phyloP scores from a whole-genome alignment of 768 basidiomycete species.

The Boletus subparvulus region DNA sequence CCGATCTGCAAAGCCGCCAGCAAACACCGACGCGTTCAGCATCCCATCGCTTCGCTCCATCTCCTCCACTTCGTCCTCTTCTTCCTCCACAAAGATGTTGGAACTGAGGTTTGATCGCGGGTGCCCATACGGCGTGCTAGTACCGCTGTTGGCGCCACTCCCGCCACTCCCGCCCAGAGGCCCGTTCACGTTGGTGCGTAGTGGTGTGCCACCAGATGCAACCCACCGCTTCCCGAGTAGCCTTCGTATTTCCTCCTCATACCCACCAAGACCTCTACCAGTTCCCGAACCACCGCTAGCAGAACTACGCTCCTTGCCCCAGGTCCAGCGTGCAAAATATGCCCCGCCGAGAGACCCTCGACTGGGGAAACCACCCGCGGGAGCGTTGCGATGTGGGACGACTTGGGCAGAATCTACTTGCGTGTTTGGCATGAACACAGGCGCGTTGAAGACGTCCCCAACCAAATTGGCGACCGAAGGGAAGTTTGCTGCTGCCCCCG shows the following conservation, averaged over 20 bases:
- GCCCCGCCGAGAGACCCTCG: slow-evolving; percentile 73
- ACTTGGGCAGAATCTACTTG: slow-evolving; percentile 78
- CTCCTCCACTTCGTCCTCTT: slow-evolving; percentile 71
- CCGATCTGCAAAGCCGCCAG: slow-evolving; percentile 40
- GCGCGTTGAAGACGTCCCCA: slow-evolving; percentile 81
- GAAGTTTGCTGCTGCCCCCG: slow-evolving; percentile 83
- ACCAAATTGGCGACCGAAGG: slow-evolving; percentile 77
- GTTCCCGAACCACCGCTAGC: slow-evolving; percentile 30
- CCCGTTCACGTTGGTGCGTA: slow-evolving; percentile 61
- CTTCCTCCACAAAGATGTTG: slow-evolving; percentile 64
- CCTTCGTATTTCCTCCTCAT: slow-evolving; percentile 77
- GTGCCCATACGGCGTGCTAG: slow-evolving; percentile 66
- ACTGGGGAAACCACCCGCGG: slow-evolving; percentile 64
- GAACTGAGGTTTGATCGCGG: slow-evolving; percentile 52
- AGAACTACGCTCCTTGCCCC: slow-evolving; percentile 60
- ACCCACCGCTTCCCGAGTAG: slow-evolving; percentile 75
- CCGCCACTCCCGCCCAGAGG: slow-evolving; percentile 34
- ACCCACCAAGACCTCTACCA: slow-evolving; percentile 50
- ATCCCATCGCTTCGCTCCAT: slow-evolving; percentile 41
- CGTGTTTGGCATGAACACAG: slow-evolving; percentile 70
- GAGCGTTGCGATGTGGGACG: slow-evolving; percentile 69
- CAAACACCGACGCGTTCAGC: slow-evolving; percentile 33
- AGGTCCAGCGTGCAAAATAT: slow-evolving; percentile 83
- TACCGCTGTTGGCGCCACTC: slow-evolving; percentile 60
- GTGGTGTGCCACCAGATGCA: slow-evolving; percentile 53